These are phyloP conservation scores for Alternaria sp. DNA, from an alignment of 2,329 filamentous ascomycete species.

Conservation along the genomic window DNA sequence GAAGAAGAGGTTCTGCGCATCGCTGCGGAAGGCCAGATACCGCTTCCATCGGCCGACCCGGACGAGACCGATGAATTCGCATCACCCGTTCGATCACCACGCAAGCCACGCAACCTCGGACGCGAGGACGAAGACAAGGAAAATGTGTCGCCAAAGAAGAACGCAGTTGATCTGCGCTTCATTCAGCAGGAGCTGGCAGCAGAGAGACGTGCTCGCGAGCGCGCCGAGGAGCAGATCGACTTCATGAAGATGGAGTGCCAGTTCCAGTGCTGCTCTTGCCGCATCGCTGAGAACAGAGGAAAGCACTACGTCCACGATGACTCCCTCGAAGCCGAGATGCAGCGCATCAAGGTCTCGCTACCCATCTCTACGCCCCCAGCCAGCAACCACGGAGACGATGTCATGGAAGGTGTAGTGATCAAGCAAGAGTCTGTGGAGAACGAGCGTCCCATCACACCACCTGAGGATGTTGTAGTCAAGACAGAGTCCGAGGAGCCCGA, in stretches of 20 bases:
- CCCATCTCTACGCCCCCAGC: slow-evolving; percentile 66
- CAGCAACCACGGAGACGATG: slow-evolving; percentile 63
- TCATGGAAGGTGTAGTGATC: slow-evolving; percentile 40
- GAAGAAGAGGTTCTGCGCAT: slow-evolving; percentile 76
- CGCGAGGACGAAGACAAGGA: slow-evolving; percentile 54
- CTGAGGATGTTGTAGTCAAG: slow-evolving; percentile 14
- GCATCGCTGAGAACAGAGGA: slow-evolving; percentile 47
- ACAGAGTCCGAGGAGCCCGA: slow-evolving; percentile 20
- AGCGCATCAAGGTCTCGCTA: slow-evolving; percentile 52
- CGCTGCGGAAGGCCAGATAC: slow-evolving; percentile 73
- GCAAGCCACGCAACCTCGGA: slow-evolving; percentile 55
- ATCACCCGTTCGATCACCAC: slow-evolving; percentile 62
- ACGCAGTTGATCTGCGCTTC: slow-evolving; percentile 53
- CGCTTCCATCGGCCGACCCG: slow-evolving; percentile 62
- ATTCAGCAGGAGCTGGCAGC: slow-evolving; percentile 58
- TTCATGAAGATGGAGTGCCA: slow-evolving; percentile 78
- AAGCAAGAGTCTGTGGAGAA: slow-evolving; percentile 27
- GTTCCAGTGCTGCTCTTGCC: slow-evolving; percentile 70
- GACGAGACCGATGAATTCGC: slow-evolving; percentile 66
- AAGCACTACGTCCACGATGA: slow-evolving; percentile 49
- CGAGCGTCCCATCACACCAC: slow-evolving; percentile 30
- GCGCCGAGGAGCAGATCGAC: slow-evolving; percentile 74
- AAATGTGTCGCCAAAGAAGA: slow-evolving; percentile 54
- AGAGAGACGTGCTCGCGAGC: slow-evolving; percentile 67
- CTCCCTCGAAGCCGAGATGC: slow-evolving; percentile 43